Conservation (phyloP, 352 stramenopile species). For the Discostella stelligera region DNA sequence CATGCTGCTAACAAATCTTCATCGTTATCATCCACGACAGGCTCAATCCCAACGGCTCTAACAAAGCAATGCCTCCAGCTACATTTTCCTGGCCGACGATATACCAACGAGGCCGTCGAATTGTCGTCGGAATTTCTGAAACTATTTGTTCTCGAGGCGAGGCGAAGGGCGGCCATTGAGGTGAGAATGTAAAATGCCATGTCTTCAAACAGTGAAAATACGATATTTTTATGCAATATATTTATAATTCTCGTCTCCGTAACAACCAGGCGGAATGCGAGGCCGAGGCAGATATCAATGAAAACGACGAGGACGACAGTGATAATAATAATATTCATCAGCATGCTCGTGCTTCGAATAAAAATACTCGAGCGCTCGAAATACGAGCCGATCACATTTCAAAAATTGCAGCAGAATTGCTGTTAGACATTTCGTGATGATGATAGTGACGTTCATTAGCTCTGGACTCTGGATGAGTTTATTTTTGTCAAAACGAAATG, state of each 20-base stretch:
- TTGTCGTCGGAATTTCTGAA: conserved; percentile 52
- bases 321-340: conserved; percentile 3
- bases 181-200: conserved; percentile 14
- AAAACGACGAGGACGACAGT: conserved; percentile 7
- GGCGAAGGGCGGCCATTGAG: conserved; percentile 50
- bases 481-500: not conserved
- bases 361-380: conserved; percentile 8
- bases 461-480: not conserved
- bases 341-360: not conserved
- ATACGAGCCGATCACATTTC: conserved; percentile 52
- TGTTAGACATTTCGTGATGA: conserved; percentile 53
- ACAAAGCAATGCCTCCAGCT: conserved; percentile 35
- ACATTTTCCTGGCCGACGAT: conserved; percentile 41
- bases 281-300: conserved; percentile 14
- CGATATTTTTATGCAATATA: conserved; percentile 9
- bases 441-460: not conserved
- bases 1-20: not conserved
- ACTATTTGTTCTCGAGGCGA: conserved; percentile 63
- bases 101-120: conserved; percentile 42
- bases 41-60: conserved; percentile 21
- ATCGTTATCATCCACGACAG: not conserved
- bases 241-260: not conserved
- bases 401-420: conserved; percentile 54
- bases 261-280: conserved; percentile 40
- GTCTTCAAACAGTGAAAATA: no score